Evolutionary conservation across 345 rosid species (phyloP).

Genomic region (Eucalyptus curtisii): DNA sequence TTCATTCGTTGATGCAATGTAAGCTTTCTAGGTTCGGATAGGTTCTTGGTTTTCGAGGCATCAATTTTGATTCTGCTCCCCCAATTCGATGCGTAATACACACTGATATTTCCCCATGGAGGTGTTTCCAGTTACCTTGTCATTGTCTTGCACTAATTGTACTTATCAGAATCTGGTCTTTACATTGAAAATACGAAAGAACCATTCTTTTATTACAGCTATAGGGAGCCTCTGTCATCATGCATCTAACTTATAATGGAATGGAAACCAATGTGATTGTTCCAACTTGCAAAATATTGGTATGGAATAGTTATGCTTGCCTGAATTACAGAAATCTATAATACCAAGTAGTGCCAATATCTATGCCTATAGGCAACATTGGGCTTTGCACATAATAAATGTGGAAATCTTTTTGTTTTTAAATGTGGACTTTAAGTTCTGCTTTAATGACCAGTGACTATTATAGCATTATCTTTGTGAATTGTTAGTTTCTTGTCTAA

Average conservation of each 20-base stretch:
- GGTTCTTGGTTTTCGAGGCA: rapidly evolving
- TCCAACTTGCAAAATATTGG: too few species aligned
- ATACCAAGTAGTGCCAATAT: too few species aligned
- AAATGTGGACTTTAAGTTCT: neutral
- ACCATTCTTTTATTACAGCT: neutral
- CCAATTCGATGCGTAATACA: rapidly evolving
- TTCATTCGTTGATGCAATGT: too few species aligned
- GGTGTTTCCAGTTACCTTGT: neutral
- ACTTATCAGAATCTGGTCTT: neutral
- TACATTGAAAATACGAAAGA: neutral
- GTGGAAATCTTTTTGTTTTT: too few species aligned
- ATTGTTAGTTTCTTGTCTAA: neutral
- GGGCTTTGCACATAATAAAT: too few species aligned
- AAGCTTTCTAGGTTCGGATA: too few species aligned
- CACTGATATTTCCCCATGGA: too few species aligned
- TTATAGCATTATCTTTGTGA: too few species aligned
- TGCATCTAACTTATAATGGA: neutral
- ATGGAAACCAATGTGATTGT: neutral
- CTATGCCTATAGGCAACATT: too few species aligned
- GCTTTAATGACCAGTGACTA: neutral
- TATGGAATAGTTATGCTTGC: too few species aligned
- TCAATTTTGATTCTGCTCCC: too few species aligned
- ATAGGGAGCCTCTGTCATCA: neutral
- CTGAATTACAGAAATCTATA: too few species aligned
- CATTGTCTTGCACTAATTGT: neutral